Evolutionary conservation across 768 basidiomycete species (phyloP), one percentile per base, ranked within the genome.

Genomic region (Xerocomellus intermedius): DNA sequence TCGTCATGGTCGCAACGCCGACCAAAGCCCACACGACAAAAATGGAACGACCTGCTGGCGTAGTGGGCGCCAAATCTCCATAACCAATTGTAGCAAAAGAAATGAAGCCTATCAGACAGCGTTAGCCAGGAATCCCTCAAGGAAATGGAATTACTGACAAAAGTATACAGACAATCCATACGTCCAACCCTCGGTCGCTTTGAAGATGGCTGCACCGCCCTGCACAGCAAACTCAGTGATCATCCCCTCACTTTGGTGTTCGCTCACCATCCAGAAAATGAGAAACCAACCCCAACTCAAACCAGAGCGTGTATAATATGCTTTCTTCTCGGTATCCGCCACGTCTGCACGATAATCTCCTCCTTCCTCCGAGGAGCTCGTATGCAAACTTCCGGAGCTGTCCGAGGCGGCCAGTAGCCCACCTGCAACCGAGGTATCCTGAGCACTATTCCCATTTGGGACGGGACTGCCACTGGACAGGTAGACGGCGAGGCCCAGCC

Each of bases 21-120:
- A 90, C 70, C 35, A 92, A 68, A 0, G 89, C 86, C 90, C 90
- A 91, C 3, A 83, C 81, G 38, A 91, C 79, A 66, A 92, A 92
- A 32, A 92, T 77, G 14, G 86, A 82, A 22, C 88, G 82, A 12
- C 90, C 91, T 4, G 86, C 82, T 12, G 85, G 81, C 0, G 86
- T 84, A 47, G 67, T 64, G 0, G 88, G 89, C 0, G 80, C 59
- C 14, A 77, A 73, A 62, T 91, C 89, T 69, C 81, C 85, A 59
- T 85, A 89, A 14, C 89, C 90, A 28, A 91, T 83, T 1, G 86
- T 89, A 1, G 82, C 82, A 72, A 92, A 91, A 10, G 86, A 69
- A 47, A 87, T 72, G 62, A 89, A 86, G 64, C 88, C 88, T 89
- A 56, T 32, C 2, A 17, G 39, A 22, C 24, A 42, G 2, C 24